phyloP scores from a whole-genome alignment of 1,284 basidiomycete genomes.

The Cronartium ribicola region DNA sequence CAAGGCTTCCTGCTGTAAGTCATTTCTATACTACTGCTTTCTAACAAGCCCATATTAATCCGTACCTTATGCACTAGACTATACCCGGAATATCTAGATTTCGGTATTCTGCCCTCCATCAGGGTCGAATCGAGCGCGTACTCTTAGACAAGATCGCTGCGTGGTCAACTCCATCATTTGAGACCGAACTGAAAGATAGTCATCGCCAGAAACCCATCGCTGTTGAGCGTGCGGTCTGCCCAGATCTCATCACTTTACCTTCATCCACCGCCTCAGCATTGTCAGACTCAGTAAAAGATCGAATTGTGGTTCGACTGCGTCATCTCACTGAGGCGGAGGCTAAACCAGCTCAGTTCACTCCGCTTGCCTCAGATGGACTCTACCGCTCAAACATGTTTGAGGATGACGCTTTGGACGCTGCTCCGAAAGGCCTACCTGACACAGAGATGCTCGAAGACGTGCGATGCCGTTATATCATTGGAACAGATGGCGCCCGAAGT shows the following conservation, averaged over 20 bases:
- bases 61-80: background rate
- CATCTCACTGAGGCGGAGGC: constrained; percentile 1
- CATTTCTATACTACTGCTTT: background rate
- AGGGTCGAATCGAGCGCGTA: constrained; percentile 7
- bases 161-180: background rate
- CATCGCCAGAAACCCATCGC: background rate
- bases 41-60: background rate
- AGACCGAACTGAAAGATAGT: background rate
- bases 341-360: background rate
- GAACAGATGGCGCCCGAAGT: constrained; percentile 4
- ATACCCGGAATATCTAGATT: background rate
- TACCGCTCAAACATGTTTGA: background rate
- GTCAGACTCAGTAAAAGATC: background rate
- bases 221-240: background rate
- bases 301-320: constrained; percentile 4
- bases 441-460: background rate
- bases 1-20: constrained; percentile 32
- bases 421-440: background rate
- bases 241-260: background rate
- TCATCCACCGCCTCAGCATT: background rate
- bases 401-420: background rate
- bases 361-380: background rate
- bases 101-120: background rate
- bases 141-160: constrained; percentile 1
- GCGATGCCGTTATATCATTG: constrained; percentile 5